These are phyloP conservation scores for Leptodermis oblonga DNA, from an alignment of 257 asterid genomes.

Conservation along the genomic window DNA sequence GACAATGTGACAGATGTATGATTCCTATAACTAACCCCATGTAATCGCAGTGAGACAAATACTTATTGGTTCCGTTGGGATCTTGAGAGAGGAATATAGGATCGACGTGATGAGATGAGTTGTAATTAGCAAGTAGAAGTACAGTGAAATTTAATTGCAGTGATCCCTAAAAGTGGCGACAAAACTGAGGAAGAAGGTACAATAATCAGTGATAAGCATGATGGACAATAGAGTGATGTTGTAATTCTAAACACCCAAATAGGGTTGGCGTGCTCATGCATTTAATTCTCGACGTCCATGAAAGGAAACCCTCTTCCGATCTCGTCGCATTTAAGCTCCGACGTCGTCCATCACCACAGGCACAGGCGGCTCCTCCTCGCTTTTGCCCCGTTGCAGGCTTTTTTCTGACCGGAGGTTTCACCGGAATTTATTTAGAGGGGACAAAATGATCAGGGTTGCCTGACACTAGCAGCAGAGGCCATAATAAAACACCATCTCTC, in stretches of 20 bases:
- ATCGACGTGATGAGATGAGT: too few species aligned
- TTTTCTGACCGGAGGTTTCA: neutral
- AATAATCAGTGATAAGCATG: slow-evolving; percentile 11
- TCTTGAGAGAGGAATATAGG: neutral
- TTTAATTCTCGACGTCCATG: neutral
- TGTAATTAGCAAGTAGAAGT: neutral
- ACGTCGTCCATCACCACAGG: too few species aligned
- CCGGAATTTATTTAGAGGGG: slow-evolving; percentile 24
- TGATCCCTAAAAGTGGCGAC: slow-evolving; percentile 23
- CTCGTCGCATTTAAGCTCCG: neutral
- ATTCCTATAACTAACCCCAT: too few species aligned
- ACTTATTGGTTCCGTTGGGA: too few species aligned
- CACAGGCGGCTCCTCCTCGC: too few species aligned
- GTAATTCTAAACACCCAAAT: neutral
- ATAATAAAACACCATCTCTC: neutral
- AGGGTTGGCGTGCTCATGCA: slow-evolving; percentile 19
- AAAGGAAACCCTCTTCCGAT: too few species aligned
- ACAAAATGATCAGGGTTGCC: slow-evolving; percentile 28
- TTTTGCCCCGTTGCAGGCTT: too few species aligned
- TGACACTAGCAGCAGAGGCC: slow-evolving; percentile 5
- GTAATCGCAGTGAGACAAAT: too few species aligned
- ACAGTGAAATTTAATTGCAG: slow-evolving; percentile 11
- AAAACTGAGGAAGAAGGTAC: slow-evolving; percentile 26
- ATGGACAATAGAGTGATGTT: neutral
- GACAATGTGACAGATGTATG: too few species aligned